Evolutionary conservation across 2,329 filamentous ascomycete genomes (phyloP).

Genomic region (Sporothrix brasiliensis): DNA sequence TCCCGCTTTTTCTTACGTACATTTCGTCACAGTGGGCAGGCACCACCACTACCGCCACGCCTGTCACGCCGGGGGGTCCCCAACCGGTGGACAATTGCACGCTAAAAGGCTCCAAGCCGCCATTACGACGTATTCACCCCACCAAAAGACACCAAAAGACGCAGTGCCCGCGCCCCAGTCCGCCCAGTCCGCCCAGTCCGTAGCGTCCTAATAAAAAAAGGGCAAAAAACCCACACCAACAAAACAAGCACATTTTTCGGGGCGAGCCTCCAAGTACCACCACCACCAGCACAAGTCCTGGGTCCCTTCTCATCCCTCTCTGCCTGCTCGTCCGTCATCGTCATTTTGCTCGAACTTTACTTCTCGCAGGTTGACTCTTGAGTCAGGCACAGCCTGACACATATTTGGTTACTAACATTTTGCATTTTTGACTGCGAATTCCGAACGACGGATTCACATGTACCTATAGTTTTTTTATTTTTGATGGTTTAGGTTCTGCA

Average conservation of each 20-base stretch:
- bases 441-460: background rate
- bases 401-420: constrained; percentile 8
- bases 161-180: constrained; percentile 8
- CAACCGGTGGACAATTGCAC: background rate
- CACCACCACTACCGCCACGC: background rate
- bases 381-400: constrained; percentile 13
- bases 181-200: constrained; percentile 1
- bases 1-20: constrained; percentile 30
- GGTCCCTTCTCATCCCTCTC: background rate
- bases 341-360: constrained; percentile 25
- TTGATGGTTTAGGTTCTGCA: background rate
- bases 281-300: background rate
- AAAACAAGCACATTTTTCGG: constrained; percentile 30
- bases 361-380: background rate
- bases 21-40: constrained; percentile 10
- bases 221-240: background rate
- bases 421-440: background rate
- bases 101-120: background rate
- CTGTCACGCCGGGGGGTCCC: background rate
- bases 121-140: constrained; percentile 4
- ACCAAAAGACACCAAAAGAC: background rate
- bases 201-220: background rate
- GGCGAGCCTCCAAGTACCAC: constrained; percentile 17
- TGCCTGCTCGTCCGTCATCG: constrained; percentile 19
- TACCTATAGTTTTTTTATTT: background rate